phyloP scores from a whole-genome alignment of 2,329 filamentous ascomycete genomes.

The Venturia asperata region DNA sequence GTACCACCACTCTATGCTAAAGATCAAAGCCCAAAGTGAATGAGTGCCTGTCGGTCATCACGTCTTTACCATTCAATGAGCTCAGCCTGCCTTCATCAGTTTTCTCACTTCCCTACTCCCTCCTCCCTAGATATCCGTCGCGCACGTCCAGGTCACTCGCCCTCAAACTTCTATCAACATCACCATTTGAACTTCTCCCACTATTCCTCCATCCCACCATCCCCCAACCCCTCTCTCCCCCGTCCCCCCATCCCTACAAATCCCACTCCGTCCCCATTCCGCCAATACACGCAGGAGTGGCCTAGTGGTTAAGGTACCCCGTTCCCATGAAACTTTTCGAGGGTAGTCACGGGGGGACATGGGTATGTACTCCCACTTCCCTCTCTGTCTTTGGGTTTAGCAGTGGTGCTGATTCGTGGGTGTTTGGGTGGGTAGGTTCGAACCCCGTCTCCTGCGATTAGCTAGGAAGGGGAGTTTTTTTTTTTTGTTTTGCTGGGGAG shows the following conservation, averaged over 20 bases:
- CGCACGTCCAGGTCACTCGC: not conserved
- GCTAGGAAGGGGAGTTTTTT: not conserved
- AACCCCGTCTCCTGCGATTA: not conserved
- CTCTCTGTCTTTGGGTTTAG: too few species aligned
- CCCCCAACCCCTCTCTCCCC: not conserved
- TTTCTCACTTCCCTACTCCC: too few species aligned
- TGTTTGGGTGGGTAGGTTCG: not conserved
- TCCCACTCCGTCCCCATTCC: not conserved
- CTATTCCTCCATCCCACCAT: not conserved
- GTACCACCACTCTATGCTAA: not conserved
- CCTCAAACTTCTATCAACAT: not conserved
- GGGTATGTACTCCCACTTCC: not conserved
- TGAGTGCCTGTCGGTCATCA: not conserved
- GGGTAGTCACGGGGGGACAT: conserved; percentile 5
- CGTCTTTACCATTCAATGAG: not conserved
- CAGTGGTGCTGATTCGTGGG: not conserved
- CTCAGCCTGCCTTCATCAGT: not conserved
- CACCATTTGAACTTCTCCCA: not conserved
- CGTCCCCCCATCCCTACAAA: not conserved
- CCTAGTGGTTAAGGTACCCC: conserved; percentile 36
- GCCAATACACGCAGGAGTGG: conserved; percentile 27
- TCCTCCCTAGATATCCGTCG: too few species aligned
- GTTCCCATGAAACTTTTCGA: conserved; percentile 29
- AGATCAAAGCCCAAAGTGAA: not conserved
- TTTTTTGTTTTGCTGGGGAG: not conserved